Conservation (phyloP, 1,284 basidiomycete genomes). For the Macrocybe sp. region DNA sequence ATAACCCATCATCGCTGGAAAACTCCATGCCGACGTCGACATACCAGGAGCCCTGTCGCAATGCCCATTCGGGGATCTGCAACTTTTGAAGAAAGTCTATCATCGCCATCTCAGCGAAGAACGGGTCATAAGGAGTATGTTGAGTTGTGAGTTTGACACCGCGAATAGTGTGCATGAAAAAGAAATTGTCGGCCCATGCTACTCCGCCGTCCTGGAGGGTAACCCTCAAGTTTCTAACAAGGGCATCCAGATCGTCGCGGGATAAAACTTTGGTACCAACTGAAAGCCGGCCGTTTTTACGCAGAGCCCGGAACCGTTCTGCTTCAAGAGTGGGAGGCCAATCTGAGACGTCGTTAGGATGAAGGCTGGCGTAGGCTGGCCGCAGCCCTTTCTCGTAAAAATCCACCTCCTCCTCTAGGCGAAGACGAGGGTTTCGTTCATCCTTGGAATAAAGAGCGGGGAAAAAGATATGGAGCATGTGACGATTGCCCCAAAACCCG, state of each 20-base stretch:
- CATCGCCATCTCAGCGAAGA: slow-evolving; percentile 1
- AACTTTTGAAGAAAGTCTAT: background rate
- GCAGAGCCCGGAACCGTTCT: slow-evolving; percentile 9
- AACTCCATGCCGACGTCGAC: slow-evolving; percentile 20
- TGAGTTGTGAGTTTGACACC: slow-evolving; percentile 8
- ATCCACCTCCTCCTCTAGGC: background rate
- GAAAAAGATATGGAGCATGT: slow-evolving; percentile 8
- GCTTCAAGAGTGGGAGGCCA: slow-evolving; percentile 10
- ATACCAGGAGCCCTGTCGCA: slow-evolving; percentile 8
- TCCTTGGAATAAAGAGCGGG: background rate
- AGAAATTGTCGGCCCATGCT: slow-evolving; percentile 9
- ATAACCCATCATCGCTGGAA: slow-evolving; percentile 4
- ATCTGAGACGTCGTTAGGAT: slow-evolving; percentile 1
- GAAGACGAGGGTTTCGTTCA: background rate
- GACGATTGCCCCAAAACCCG: slow-evolving; percentile 1
- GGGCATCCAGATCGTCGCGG: background rate
- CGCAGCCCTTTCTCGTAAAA: slow-evolving; percentile 13
- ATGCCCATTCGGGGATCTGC: background rate
- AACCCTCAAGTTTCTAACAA: slow-evolving; percentile 3
- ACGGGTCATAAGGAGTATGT: slow-evolving; percentile 1
- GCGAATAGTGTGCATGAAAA: slow-evolving; percentile 10
- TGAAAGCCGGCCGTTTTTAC: background rate
- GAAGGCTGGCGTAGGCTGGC: slow-evolving; percentile 7
- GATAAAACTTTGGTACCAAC: slow-evolving; percentile 8
- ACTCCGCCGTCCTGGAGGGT: background rate